Evolutionary conservation across 106 monocot genomes (phyloP).

Genomic region (Narthecium ossifragum): DNA sequence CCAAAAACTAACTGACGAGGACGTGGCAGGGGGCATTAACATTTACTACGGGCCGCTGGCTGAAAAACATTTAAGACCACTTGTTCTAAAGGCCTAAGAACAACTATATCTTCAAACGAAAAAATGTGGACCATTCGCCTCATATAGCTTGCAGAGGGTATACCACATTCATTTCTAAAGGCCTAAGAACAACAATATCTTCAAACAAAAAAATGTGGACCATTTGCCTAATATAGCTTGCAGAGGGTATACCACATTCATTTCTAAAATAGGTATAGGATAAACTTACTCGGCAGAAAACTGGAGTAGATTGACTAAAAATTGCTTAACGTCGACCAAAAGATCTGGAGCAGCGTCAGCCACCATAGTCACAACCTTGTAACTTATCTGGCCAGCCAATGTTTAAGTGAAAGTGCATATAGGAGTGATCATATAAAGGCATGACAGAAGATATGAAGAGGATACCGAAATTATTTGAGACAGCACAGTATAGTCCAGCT

Average conservation of each 20-base stretch:
- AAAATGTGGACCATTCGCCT: too few relatives aligned
- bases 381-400: slow-evolving; percentile 45
- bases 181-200: too few relatives aligned
- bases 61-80: too few relatives aligned
- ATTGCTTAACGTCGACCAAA: slow-evolving; percentile 14
- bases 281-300: slow-evolving; percentile 39
- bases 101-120: background rate
- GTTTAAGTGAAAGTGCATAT: background rate
- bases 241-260: background rate
- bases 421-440: background rate
- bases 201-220: too few relatives aligned
- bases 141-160: too few relatives aligned
- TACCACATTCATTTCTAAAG: too few relatives aligned
- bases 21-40: too few relatives aligned
- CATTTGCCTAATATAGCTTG: background rate
- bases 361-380: slow-evolving; percentile 35
- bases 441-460: background rate
- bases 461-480: slow-evolving; percentile 65
- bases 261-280: too few relatives aligned
- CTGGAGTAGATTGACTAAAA: slow-evolving; percentile 31
- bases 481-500: slow-evolving; percentile 73
- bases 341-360: slow-evolving; percentile 66
- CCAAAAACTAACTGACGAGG: too few relatives aligned
- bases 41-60: too few relatives aligned
- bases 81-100: too few relatives aligned